Evolutionary conservation across 257 asterid species (phyloP), one percentile per base, ranked within the genome.

Genomic region (Nicotiana noctiflora): DNA sequence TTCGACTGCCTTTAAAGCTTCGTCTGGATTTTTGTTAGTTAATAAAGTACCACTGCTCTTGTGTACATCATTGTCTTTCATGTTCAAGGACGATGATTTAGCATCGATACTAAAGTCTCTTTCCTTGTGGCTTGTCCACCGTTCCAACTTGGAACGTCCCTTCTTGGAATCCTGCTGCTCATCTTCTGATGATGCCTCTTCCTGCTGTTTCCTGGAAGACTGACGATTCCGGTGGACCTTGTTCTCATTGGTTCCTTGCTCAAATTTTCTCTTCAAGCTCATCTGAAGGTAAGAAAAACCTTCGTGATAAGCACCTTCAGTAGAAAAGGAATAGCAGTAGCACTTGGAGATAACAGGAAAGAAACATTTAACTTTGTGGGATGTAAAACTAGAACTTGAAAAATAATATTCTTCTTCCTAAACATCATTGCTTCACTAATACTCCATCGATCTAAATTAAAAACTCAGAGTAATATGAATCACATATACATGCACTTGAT

Each of bases 41-140:
- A 83, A 80, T 53, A 88, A 81, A 75, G 85, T 81, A 32, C 86
- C 86, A 0, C 79, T 76, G 40, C 82, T 84, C 79, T 80, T 79
- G 49, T 79, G 23, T 6, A 84, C 76, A 46, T 84, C 89, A 18
- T 34, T 25, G 64, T 86, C 91, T 82, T 88, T 91, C 79, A n/a
- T 82, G 72, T 88, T 89, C 84, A 86, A 25, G n/a, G 88, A 85
- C 51, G 96, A 85, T 34, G 84, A 53, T 75, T 82, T 81, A 25
- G 86, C 81, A 82, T 83, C 9, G 44, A 84, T 37, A 80, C 84
- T 82, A 27, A 90, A 90, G 61, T 93, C 97, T 84, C 85, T 89
- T 83, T 95, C 99, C 87, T 90, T 91, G 63, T 95, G 95, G 89
- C 97, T 95, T 9, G 94, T 83, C 98, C 99, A 95, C 21, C 98